A percentile compares a stretch with the other conserved stretches of the same genome.
These are phyloP conservation scores for Kluyveromyces starmeri DNA, from an alignment of 805 yeast species.

Conservation along the genomic window DNA sequence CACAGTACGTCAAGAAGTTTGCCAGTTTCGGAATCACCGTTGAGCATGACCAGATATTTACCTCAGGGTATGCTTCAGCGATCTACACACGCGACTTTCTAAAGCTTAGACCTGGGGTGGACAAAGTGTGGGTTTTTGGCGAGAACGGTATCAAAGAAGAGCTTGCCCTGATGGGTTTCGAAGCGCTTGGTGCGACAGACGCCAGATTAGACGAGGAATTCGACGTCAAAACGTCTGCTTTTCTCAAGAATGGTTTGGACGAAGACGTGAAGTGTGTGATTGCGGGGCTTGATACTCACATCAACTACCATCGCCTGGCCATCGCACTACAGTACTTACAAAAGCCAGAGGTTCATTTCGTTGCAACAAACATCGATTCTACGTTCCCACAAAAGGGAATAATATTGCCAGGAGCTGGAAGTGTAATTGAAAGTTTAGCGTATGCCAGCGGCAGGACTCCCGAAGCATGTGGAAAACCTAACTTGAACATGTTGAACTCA, in stretches of 20 bases:
- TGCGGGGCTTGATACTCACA: conserved; percentile 69
- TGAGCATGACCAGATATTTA: conserved; percentile 67
- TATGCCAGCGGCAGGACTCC: conserved; percentile 76
- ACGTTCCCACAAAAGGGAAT: conserved; percentile 87
- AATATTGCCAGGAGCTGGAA: conserved; percentile 91
- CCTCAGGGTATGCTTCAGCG: conserved; percentile 88
- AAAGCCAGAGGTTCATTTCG: conserved; percentile 52
- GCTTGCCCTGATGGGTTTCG: conserved; percentile 62
- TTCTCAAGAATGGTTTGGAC: conserved; percentile 45
- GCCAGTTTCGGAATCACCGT: conserved; percentile 40
- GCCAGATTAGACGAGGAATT: conserved; percentile 46
- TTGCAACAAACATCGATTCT: conserved; percentile 92
- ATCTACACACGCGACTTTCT: conserved; percentile 72
- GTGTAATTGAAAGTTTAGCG: conserved; percentile 70
- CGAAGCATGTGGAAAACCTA: conserved; percentile 89
- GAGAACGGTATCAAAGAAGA: conserved; percentile 82
- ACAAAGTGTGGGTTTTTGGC: conserved; percentile 83
- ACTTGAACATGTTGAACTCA: conserved; percentile 81
- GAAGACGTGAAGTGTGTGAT: conserved; percentile 77
- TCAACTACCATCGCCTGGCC: conserved; percentile 78
- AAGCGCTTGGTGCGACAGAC: conserved; percentile 77
- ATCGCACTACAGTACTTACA: conserved; percentile 72
- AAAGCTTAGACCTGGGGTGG: conserved; percentile 57
- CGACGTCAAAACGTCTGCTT: conserved; percentile 45
- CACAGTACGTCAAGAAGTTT: conserved; percentile 69